Base-by-base conservation (phyloP, 2,329 filamentous ascomycete genomes). In the Xylariales sp. region DNA sequence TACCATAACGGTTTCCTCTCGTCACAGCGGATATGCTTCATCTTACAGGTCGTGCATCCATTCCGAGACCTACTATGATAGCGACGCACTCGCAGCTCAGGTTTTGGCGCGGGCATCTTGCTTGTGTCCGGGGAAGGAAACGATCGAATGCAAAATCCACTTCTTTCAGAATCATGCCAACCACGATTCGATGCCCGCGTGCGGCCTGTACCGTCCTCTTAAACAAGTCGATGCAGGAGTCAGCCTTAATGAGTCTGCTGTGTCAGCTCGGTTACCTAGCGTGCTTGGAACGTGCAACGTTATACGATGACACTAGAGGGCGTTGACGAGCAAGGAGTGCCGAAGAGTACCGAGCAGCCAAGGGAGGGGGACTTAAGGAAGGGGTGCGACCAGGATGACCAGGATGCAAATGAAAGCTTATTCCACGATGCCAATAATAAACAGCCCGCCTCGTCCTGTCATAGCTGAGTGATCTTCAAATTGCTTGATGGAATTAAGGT, bases 1-100 rank as follows among this genome's bases (percentile, higher is more conserved):
- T 73, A 74, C 73, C 73, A 74, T 65, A 74, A 67, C 57, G 73
- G 73, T 67, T 72, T 73, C 62, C 70, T 72, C 58, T 74, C 73
- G 61, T 74, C 73, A 66, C 73, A 74, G 54, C 73, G 70, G 58
- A 74, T 68, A 63, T 73, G 73, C 65, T 74, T 74, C 61, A 64
- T 67, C 65, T 74, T 74, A 59, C 73, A 74, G 34, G 72, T 73
- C 45, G 68, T 69, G 57, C 73, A 74, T 36, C 73, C 73, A 68
- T 73, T 73, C 30, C 73, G 73, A n/a, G 73, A 74, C 61, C 73
- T 67, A 62, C 69, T 72, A 55, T 74, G 73, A 65, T 73, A 73
- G 60, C 71, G 71, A 63, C 71, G 70, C 48, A 70, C 68, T 64
- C 71, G 70, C 41, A 72, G 58, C 41, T 71, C 71, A 30, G 71